These are phyloP conservation scores for Kwoniella newhampshirensis DNA, from an alignment of 768 basidiomycete species.

Conservation along the genomic window DNA sequence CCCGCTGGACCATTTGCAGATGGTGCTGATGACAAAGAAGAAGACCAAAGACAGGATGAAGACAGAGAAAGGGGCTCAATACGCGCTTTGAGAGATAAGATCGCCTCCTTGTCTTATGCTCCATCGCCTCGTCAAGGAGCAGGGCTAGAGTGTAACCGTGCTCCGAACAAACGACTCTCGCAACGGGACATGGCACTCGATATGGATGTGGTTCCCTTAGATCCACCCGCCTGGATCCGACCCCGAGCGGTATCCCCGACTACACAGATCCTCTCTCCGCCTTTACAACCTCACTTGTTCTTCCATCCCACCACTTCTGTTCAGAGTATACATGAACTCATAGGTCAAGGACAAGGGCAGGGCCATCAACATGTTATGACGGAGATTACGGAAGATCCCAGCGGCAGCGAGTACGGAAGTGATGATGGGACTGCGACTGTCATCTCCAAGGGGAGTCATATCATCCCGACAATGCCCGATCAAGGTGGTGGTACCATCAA, in stretches of 20 bases:
- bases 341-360: not conserved
- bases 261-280: conserved; percentile 29
- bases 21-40: too few relatives aligned
- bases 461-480: too few relatives aligned
- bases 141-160: conserved; percentile 7
- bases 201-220: not conserved
- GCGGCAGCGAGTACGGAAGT: conserved; percentile 15
- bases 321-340: not conserved
- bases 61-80: conserved; percentile 10
- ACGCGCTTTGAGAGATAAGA: conserved; percentile 20
- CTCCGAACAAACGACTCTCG: conserved; percentile 27
- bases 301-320: conserved; percentile 22
- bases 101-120: conserved; percentile 5
- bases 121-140: not conserved
- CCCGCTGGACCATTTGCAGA: too few relatives aligned
- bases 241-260: conserved; percentile 35
- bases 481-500: too few relatives aligned
- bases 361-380: conserved; percentile 3
- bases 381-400: not conserved
- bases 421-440: conserved; percentile 1
- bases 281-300: conserved; percentile 41
- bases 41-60: not conserved
- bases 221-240: conserved; percentile 35
- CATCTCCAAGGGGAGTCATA: not conserved
- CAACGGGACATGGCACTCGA: too few relatives aligned